Base-by-base conservation (phyloP, 345 rosid genomes). In the Hibiscus mutabilis region DNA sequence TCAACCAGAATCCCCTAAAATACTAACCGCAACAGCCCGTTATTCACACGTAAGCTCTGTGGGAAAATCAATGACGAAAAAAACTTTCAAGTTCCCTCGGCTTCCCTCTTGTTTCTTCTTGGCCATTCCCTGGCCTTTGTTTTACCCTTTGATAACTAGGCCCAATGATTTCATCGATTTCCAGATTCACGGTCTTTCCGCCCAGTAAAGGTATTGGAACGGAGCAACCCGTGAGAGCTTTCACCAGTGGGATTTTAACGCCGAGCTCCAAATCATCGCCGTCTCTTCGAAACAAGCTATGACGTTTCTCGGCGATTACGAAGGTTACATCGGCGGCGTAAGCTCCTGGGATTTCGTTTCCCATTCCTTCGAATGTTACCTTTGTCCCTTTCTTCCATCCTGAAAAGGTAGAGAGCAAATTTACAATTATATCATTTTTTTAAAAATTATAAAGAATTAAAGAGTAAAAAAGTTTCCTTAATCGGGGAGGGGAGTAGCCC, bases 71-170 rank as follows among this genome's bases (percentile, higher is more conserved):
- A 83, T 80, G 2, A 72, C 76, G 76, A 89, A 89, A 56, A 73
- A 40, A 47, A 87, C 77, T 57, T 77, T 84, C 78, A 87, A 70
- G 55, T 89, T 71, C 31, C 94, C 98, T 72, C 96, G 85, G 81
- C 69, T 81, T 51, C 87, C 87, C 31, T 68, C 67, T 57, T 84
- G 84, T 74, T 85, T 84, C 0, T 80, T 37, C 42, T 14, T 80
- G 2, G 92, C 88, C 97, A 93, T 93, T 5, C 97, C 97, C 72
- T 88, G 87, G 9, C n/a, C n/a, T n/a, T n/a, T n/a, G n/a, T n/a
- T n/a, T n/a, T n/a, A n/a, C n/a, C 85, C 92, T 85, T 33, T 86
- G 73, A 19, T 74, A 81, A 1, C 96, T 95, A 27, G 87, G 94
- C 75, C 83, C 57, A 11, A 93, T 75, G 24, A 91, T 72, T 40